A percentile compares a stretch with the other conserved stretches of the same genome.
These are phyloP conservation scores for Aschersonia sp. DNA, from an alignment of 2,329 filamentous ascomycete species.

Conservation along the genomic window DNA sequence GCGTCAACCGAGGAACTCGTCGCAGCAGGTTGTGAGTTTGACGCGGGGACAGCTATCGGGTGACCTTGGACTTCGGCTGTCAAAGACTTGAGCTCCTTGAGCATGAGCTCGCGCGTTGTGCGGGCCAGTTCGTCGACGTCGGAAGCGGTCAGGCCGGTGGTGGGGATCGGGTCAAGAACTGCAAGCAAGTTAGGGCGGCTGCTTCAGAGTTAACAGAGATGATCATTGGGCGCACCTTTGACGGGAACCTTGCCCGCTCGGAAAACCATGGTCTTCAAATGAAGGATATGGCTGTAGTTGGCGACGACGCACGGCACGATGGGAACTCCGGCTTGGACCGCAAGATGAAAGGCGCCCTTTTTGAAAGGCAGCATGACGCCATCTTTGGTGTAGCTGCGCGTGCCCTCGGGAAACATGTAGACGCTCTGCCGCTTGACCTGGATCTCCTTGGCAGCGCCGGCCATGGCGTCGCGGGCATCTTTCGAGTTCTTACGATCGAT, in stretches of 20 bases:
- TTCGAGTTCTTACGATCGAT: slow-evolving; percentile 80
- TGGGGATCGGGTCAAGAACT: slow-evolving; percentile 74
- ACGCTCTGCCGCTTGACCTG: slow-evolving; percentile 56
- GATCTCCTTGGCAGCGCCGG: slow-evolving; percentile 71
- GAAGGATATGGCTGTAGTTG: slow-evolving; percentile 64
- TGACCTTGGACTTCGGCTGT: slow-evolving; percentile 34
- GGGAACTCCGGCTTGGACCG: slow-evolving; percentile 83
- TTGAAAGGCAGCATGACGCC: slow-evolving; percentile 88
- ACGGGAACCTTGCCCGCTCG: slow-evolving; percentile 57
- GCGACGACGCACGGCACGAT: slow-evolving; percentile 75
- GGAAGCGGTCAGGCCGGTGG: slow-evolving; percentile 52
- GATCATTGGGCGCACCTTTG: slow-evolving; percentile 41
- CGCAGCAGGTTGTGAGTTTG: slow-evolving; percentile 9
- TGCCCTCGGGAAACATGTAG: slow-evolving; percentile 86
- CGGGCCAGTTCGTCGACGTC: slow-evolving; percentile 65
- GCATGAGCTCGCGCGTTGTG: slow-evolving; percentile 60
- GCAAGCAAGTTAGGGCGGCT: background rate
- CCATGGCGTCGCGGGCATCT: slow-evolving; percentile 74
- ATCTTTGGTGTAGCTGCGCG: slow-evolving; percentile 72
- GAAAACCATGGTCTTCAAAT: slow-evolving; percentile 49
- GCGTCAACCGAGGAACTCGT: slow-evolving; percentile 16
- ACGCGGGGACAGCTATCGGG: slow-evolving; percentile 16
- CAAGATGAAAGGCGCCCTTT: slow-evolving; percentile 95
- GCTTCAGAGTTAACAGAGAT: background rate
- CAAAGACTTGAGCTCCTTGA: slow-evolving; percentile 44